phyloP scores from a whole-genome alignment of 306 rosid genomes.

The Hylodesmum podocarpum region DNA sequence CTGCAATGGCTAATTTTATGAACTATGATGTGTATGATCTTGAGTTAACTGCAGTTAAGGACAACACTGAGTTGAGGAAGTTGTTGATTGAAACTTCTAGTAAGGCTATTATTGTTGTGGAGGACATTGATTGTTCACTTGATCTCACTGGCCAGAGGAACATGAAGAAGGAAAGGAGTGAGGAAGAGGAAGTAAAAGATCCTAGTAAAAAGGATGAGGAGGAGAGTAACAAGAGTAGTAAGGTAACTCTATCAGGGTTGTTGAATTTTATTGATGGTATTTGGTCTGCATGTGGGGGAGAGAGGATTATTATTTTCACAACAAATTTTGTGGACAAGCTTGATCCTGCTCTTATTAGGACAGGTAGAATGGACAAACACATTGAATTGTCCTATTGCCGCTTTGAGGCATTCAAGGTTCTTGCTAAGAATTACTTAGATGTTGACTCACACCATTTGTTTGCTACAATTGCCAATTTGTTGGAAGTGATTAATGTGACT shows the following conservation, averaged over 20 bases:
- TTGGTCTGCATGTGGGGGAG: conserved; percentile 43
- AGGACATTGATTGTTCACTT: conserved; percentile 38
- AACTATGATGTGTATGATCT: conserved; percentile 41
- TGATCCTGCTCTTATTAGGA: conserved; percentile 43
- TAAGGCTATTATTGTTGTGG: conserved; percentile 34
- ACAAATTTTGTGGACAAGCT: conserved; percentile 38
- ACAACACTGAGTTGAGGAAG: conserved; percentile 35
- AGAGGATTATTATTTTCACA: conserved; percentile 37
- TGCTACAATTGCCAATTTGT: conserved; percentile 3
- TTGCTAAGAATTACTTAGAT: conserved; percentile 38
- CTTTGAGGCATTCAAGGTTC: conserved; percentile 36
- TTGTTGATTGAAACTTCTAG: conserved; percentile 35
- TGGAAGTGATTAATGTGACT: conserved; percentile 16
- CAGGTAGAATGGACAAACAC: conserved; percentile 41
- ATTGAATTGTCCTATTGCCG: conserved; percentile 32
- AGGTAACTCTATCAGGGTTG: conserved; percentile 34
- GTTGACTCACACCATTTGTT: conserved; percentile 22
- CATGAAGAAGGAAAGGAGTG: conserved; percentile 3
- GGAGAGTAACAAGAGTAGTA: conserved; percentile 23
- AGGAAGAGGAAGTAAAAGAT: conserved; percentile 24
- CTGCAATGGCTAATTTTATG: conserved; percentile 40
- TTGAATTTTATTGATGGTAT: conserved; percentile 44
- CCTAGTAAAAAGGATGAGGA: conserved; percentile 29
- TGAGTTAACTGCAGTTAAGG: conserved; percentile 38
- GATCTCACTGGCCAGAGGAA: conserved; percentile 38